Evolutionary conservation across 306 rosid species (phyloP), one percentile per base, ranked within the genome.

Genomic region (Lagenaria siceraria): DNA sequence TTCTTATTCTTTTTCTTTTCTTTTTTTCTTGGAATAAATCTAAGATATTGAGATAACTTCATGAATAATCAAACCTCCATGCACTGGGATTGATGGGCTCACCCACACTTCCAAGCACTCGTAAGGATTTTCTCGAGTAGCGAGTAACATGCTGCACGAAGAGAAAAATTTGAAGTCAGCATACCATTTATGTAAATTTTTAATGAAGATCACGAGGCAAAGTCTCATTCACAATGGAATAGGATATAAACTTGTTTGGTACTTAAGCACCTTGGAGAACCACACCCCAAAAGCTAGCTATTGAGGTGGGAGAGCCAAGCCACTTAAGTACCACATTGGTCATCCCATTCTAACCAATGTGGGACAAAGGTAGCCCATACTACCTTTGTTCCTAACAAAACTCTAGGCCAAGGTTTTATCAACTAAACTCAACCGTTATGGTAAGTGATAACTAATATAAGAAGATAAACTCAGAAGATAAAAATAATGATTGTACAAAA

Each of bases 11-110:
- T 64, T 35, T 35, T 64, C 5, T 24, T 60, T 1, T 42, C 1
- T 5, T 33, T 18, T n/a, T 35, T 58, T 77, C 4, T 42, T 15
- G 38, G 12, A 4, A 38, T 36, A 10, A 65, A 10, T 51, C 8
- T 65, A 5, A 36, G 38, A 35, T 51, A 29, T 25, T 61, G 27
- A 11, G 61, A 36, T 62, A 65, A 65, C 64, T 56, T 22, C 52
- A 38, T 76, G 55, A 10, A 70, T 69, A 24, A 24, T 46, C 59
- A 63, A 79, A 90, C 99, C 98, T 96, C 99, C 99, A 96, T 79
- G 99, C 97, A 85, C 99, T 92, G 76, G 99, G 99, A 86, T 96
- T 96, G 81, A 96, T 96, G 77, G 99, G 99, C 87, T 96, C 99
- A 38, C 99, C 99, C 18, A 92, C 99, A 82, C 97, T 96, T 82